phyloP scores from a whole-genome alignment of 768 basidiomycete species.

The Pleurotus tuber-regium region DNA sequence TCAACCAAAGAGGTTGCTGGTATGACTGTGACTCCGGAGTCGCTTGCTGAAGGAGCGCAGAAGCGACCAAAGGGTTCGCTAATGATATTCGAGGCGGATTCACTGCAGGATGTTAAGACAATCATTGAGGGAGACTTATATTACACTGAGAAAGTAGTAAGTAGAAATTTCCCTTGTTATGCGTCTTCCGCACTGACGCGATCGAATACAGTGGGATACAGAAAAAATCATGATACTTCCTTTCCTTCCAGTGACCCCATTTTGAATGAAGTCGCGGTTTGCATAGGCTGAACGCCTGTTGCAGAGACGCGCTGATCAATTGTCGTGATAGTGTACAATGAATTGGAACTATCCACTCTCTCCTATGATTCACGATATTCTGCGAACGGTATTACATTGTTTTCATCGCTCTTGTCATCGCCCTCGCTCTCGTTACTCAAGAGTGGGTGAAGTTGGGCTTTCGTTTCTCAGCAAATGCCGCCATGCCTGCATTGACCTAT shows the following conservation, averaged over 20 bases:
- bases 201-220: slow-evolving; percentile 13
- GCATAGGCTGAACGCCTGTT: neutral
- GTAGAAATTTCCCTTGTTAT: slow-evolving; percentile 14
- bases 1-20: slow-evolving; percentile 43
- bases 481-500: slow-evolving; percentile 78
- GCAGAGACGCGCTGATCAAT: neutral
- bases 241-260: slow-evolving; percentile 26
- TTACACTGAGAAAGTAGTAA: slow-evolving; percentile 37
- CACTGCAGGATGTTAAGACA: slow-evolving; percentile 37
- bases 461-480: slow-evolving; percentile 92
- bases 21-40: slow-evolving; percentile 45
- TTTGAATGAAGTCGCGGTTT: slow-evolving; percentile 10
- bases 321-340: neutral
- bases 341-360: neutral
- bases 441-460: slow-evolving; percentile 78
- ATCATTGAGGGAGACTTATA: slow-evolving; percentile 35
- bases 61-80: slow-evolving; percentile 50
- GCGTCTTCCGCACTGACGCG: slow-evolving; percentile 4
- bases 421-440: too few relatives aligned
- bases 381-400: too few relatives aligned
- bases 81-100: slow-evolving; percentile 49
- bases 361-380: neutral
- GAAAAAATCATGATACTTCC: slow-evolving; percentile 13
- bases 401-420: too few relatives aligned
- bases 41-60: slow-evolving; percentile 27